Evolutionary conservation across 2,329 filamentous ascomycete genomes (phyloP).

Genomic region (Epichloe brachyelytri): DNA sequence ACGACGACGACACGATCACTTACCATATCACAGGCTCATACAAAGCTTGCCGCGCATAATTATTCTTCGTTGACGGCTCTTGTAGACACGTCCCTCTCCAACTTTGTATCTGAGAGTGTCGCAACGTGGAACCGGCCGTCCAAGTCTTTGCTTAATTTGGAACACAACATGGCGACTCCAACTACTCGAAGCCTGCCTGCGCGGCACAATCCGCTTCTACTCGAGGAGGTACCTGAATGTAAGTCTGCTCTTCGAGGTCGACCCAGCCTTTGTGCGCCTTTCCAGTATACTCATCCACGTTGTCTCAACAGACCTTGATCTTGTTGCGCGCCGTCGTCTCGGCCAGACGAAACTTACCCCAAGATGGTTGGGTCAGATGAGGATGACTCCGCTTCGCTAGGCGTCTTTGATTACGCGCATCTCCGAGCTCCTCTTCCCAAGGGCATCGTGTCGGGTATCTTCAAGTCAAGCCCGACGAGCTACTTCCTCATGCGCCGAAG

Average conservation of each 20-base stretch:
- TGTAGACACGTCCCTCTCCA: not conserved
- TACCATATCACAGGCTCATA: not conserved
- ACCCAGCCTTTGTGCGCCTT: not conserved
- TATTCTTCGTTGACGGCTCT: not conserved
- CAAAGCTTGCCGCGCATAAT: not conserved
- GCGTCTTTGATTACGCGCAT: conserved; percentile 91
- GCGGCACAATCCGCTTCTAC: conserved; percentile 53
- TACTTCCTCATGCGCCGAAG: conserved; percentile 96
- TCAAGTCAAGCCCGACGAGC: conserved; percentile 75
- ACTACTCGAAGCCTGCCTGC: conserved; percentile 39
- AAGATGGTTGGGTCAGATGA: conserved; percentile 68
- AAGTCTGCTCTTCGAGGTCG: conserved; percentile 16
- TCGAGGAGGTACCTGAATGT: conserved; percentile 51
- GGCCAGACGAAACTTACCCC: conserved; percentile 82
- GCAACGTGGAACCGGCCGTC: not conserved
- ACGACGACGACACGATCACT: not conserved
- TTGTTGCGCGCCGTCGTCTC: conserved; percentile 73
- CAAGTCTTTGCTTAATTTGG: not conserved
- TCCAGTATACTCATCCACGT: not conserved
- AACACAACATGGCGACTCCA: conserved; percentile 21
- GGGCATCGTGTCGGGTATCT: conserved; percentile 85
- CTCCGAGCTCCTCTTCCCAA: conserved; percentile 85
- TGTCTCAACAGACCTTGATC: conserved; percentile 45
- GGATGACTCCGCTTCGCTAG: conserved; percentile 59
- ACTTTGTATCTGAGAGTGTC: not conserved